Percentiles rank a stretch among this genome's conserved stretches.
Evolutionary conservation across 805 yeast genomes (phyloP).

Genomic region (Hanseniaspora guilliermondii): DNA sequence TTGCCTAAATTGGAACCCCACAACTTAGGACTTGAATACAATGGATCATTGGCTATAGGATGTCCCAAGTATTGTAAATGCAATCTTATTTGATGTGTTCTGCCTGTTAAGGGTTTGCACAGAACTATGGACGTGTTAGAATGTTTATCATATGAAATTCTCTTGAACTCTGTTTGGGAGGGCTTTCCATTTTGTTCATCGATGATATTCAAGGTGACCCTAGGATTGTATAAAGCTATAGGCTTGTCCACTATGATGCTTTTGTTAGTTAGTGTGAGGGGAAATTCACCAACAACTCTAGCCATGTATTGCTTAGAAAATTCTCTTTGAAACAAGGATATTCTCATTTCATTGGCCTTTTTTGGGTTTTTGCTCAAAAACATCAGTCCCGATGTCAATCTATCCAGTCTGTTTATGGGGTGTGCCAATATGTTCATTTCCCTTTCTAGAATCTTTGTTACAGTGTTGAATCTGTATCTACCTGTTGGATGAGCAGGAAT

Average conservation of each 20-base stretch:
- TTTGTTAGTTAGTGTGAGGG: constrained; percentile 28
- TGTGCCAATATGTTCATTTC: constrained; percentile 59
- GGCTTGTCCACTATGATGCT: constrained; percentile 54
- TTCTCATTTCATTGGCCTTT: constrained; percentile 65
- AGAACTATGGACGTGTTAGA: constrained; percentile 43
- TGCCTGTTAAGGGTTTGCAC: constrained; percentile 80
- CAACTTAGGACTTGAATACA: constrained; percentile 61
- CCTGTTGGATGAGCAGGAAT: constrained; percentile 96
- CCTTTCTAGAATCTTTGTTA: constrained; percentile 63
- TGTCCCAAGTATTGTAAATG: constrained; percentile 80
- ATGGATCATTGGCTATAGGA: constrained; percentile 88
- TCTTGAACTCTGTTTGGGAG: constrained; percentile 58
- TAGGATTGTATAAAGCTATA: constrained; percentile 58
- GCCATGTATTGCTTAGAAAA: constrained; percentile 80
- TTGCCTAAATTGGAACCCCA: constrained; percentile 76
- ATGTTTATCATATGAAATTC: constrained; percentile 50
- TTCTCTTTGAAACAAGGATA: constrained; percentile 57
- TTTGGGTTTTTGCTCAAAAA: constrained; percentile 71
- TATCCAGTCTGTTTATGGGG: constrained; percentile 79
- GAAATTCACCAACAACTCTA: constrained; percentile 76
- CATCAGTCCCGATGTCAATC: constrained; percentile 88
- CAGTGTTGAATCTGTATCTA: constrained; percentile 57
- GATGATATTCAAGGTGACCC: constrained; percentile 53
- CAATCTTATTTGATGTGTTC: constrained; percentile 91
- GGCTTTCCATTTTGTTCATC: constrained; percentile 37